Evolutionary conservation across 1,284 basidiomycete species (phyloP).

Genomic region (Puccinia novopanici): DNA sequence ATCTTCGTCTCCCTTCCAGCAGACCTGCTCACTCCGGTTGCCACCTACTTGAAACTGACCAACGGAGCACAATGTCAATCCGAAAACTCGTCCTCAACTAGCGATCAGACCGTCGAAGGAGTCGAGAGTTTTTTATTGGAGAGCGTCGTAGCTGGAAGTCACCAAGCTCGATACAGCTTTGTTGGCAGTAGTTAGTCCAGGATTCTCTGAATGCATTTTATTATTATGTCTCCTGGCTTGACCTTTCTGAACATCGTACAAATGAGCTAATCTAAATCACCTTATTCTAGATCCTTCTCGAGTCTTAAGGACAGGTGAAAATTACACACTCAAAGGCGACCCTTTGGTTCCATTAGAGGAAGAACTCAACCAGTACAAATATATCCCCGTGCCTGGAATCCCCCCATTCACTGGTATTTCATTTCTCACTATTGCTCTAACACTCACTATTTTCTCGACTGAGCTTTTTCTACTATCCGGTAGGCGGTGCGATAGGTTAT

Average conservation of each 20-base stretch:
- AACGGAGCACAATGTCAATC: constrained; percentile 68
- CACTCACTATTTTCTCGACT: not conserved
- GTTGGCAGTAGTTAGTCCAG: constrained; percentile 78
- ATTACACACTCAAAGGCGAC: constrained; percentile 80
- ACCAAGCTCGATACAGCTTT: constrained; percentile 89
- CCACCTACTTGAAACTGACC: constrained; percentile 90
- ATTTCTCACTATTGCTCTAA: not conserved
- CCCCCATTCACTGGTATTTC: constrained; percentile 78
- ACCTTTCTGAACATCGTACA: not conserved
- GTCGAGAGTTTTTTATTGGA: constrained; percentile 83
- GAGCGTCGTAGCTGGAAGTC: constrained; percentile 86
- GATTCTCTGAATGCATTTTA: not conserved
- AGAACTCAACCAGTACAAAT: constrained; percentile 82
- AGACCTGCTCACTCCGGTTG: constrained; percentile 94
- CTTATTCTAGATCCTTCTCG: constrained; percentile 78
- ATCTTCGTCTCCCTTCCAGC: constrained; percentile 90
- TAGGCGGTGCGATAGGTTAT: constrained; percentile 95
- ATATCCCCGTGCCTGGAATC: constrained; percentile 84
- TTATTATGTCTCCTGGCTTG: constrained; percentile 13
- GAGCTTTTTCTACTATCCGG: not conserved
- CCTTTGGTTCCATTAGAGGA: constrained; percentile 81
- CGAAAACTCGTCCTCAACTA: constrained; percentile 57
- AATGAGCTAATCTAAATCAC: not conserved
- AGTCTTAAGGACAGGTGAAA: constrained; percentile 82
- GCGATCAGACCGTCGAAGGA: constrained; percentile 32